A percentile compares a stretch with the other conserved stretches of the same genome.
These are phyloP conservation scores for Casuarina cunninghamiana DNA, from an alignment of 306 rosid species.

Conservation along the genomic window DNA sequence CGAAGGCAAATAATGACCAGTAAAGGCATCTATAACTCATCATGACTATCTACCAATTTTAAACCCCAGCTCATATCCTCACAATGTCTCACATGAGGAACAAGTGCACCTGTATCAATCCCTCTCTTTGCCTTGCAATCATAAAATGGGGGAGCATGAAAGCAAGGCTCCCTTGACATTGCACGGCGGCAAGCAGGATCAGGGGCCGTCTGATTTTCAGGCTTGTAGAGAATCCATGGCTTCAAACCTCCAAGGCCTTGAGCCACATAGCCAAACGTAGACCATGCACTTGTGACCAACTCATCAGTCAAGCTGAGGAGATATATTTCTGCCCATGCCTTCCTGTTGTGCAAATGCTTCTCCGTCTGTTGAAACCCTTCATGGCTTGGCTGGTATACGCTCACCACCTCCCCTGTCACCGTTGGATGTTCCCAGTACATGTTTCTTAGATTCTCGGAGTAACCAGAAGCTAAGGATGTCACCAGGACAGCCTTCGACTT, in stretches of 20 bases:
- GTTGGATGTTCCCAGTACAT: slow-evolving; percentile 73
- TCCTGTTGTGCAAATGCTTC: slow-evolving; percentile 61
- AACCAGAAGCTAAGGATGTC: slow-evolving; percentile 69
- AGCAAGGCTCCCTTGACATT: slow-evolving; percentile 81
- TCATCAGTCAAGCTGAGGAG: slow-evolving; percentile 59
- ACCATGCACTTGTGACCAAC: slow-evolving; percentile 74
- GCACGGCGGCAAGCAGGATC: slow-evolving; percentile 65
- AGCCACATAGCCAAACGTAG: slow-evolving; percentile 78
- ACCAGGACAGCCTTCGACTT: slow-evolving; percentile 60
- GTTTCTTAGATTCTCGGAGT: slow-evolving; percentile 57
- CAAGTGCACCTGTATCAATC: slow-evolving; percentile 57
- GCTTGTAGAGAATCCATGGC: slow-evolving; percentile 77
- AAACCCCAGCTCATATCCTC: slow-evolving; percentile 86
- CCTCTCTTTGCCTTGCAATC: slow-evolving; percentile 76
- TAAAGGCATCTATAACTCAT: slow-evolving; percentile 20
- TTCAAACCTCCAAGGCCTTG: slow-evolving; percentile 71
- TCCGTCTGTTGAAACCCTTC: slow-evolving; percentile 71
- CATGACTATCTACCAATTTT: slow-evolving; percentile 26
- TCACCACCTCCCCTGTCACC: slow-evolving; percentile 55
- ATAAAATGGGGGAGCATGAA: slow-evolving; percentile 76
- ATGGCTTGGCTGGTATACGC: slow-evolving; percentile 71
- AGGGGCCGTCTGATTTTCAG: slow-evolving; percentile 57
- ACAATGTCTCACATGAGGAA: slow-evolving; percentile 72
- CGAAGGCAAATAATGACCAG: background rate
- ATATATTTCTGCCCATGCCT: slow-evolving; percentile 76